Evolutionary conservation across 2,329 filamentous ascomycete species (phyloP).

Genomic region (Diaporthe eres): DNA sequence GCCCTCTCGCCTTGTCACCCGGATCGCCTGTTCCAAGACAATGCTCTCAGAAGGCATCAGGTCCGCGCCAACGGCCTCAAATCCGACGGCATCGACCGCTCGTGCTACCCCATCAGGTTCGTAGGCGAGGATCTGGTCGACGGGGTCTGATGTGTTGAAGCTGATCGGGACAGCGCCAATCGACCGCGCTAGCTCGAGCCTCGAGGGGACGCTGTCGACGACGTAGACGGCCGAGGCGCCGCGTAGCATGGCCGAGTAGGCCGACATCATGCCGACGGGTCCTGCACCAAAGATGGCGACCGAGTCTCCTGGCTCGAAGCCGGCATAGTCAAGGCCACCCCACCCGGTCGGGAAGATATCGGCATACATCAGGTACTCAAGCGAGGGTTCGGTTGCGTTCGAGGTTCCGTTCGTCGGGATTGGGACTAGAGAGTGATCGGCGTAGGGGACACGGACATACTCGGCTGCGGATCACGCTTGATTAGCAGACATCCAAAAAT

Average conservation of each 20-base stretch:
- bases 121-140: slow-evolving; percentile 44
- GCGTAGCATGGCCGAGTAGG: slow-evolving; percentile 47
- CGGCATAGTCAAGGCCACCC: slow-evolving; percentile 53
- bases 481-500: background rate
- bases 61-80: slow-evolving; percentile 43
- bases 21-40: background rate
- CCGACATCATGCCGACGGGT: slow-evolving; percentile 46
- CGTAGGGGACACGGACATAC: slow-evolving; percentile 9
- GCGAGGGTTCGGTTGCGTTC: slow-evolving; percentile 16
- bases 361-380: slow-evolving; percentile 48
- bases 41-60: background rate
- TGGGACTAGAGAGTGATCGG: slow-evolving; percentile 37
- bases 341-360: slow-evolving; percentile 58
- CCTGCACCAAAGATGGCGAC: slow-evolving; percentile 48
- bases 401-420: slow-evolving; percentile 41
- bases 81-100: slow-evolving; percentile 43
- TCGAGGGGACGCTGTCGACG: slow-evolving; percentile 45
- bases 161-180: slow-evolving; percentile 46
- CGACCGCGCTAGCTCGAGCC: slow-evolving; percentile 42
- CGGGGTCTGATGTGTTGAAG: slow-evolving; percentile 41
- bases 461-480: background rate
- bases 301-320: slow-evolving; percentile 53
- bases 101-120: slow-evolving; percentile 44
- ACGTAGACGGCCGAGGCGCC: slow-evolving; percentile 45
- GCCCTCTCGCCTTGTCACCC: background rate